Evolutionary conservation across 306 rosid species (phyloP).

Genomic region (Psophocarpus tetragonolobus): DNA sequence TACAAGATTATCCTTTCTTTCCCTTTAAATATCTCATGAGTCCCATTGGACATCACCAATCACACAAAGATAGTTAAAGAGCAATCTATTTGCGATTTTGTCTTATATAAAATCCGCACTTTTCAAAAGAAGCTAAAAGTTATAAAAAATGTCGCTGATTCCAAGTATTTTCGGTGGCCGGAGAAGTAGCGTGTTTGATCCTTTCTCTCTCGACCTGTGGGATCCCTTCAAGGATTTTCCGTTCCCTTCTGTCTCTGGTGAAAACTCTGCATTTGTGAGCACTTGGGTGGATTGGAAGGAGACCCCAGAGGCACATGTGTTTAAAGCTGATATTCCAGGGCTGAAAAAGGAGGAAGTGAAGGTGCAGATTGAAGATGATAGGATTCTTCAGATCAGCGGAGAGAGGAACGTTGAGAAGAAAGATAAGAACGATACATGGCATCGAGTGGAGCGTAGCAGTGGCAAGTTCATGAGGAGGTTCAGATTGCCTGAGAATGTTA

Average conservation of each 20-base stretch:
- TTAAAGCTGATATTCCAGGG: slow-evolving; percentile 44
- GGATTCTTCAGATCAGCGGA: slow-evolving; percentile 45
- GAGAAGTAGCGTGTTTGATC: slow-evolving; percentile 38
- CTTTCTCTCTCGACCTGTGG: slow-evolving; percentile 43
- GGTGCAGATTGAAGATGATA: slow-evolving; percentile 40
- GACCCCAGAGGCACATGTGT: slow-evolving; percentile 49
- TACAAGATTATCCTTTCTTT: too few species aligned
- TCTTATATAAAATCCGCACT: background rate
- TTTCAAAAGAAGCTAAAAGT: background rate
- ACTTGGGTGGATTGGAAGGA: slow-evolving; percentile 46
- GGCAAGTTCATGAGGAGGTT: slow-evolving; percentile 42
- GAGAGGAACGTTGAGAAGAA: slow-evolving; percentile 45
- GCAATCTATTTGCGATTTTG: too few species aligned
- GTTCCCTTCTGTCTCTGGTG: slow-evolving; percentile 28
- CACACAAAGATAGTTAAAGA: too few species aligned
- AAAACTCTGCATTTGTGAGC: slow-evolving; percentile 38
- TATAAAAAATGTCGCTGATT: slow-evolving; percentile 35
- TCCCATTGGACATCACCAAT: background rate
- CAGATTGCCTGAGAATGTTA: slow-evolving; percentile 38
- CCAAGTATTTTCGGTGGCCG: slow-evolving; percentile 43
- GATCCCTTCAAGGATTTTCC: slow-evolving; percentile 42
- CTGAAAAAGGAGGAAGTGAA: slow-evolving; percentile 50
- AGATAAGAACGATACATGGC: slow-evolving; percentile 44
- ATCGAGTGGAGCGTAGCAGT: slow-evolving; percentile 43
- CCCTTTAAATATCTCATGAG: too few species aligned